A percentile compares a stretch with the other conserved stretches of the same genome.
Conservation (phyloP, 1,139 yeast genomes). For the Yarrowia galli region DNA sequence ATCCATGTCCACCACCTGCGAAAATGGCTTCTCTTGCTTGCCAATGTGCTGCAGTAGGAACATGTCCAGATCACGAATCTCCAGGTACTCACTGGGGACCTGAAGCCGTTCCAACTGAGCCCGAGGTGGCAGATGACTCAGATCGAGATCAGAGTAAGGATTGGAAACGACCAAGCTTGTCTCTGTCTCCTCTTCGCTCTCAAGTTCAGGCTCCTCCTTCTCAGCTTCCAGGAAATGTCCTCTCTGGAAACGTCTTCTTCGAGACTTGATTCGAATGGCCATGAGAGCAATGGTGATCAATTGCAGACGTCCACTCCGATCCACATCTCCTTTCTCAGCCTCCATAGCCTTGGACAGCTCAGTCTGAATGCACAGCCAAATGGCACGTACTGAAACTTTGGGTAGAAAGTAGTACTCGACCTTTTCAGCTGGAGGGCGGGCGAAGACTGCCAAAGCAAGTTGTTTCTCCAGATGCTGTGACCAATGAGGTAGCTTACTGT, state of each 20-base stretch:
- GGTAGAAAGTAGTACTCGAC: constrained; percentile 40
- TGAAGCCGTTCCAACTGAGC: constrained; percentile 10
- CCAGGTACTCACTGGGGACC: constrained; percentile 2
- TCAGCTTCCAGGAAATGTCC: constrained; percentile 7
- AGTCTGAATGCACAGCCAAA: constrained; percentile 38
- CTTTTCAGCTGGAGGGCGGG: constrained; percentile 40
- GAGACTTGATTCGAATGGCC: constrained; percentile 30
- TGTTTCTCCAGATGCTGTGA: constrained; percentile 22
- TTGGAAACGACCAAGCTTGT: background rate
- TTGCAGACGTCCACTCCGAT: constrained; percentile 7
- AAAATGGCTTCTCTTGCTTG: constrained; percentile 8
- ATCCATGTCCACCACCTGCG: constrained; percentile 1
- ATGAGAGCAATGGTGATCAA: constrained; percentile 8
- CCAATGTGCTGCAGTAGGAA: constrained; percentile 33
- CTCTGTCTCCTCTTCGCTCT: background rate
- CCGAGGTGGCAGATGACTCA: background rate
- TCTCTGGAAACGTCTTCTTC: constrained; percentile 11
- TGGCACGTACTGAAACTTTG: constrained; percentile 35
- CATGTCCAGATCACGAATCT: constrained; percentile 25
- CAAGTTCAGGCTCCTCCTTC: background rate
- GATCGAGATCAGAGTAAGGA: constrained; percentile 9
- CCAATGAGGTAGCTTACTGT: constrained; percentile 21
- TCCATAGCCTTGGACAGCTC: constrained; percentile 35
- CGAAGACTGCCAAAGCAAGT: constrained; percentile 31
- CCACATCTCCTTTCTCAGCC: constrained; percentile 3